Evolutionary conservation across 441 rosid genomes (phyloP).

Genomic region (Pelargonium citronellum): DNA sequence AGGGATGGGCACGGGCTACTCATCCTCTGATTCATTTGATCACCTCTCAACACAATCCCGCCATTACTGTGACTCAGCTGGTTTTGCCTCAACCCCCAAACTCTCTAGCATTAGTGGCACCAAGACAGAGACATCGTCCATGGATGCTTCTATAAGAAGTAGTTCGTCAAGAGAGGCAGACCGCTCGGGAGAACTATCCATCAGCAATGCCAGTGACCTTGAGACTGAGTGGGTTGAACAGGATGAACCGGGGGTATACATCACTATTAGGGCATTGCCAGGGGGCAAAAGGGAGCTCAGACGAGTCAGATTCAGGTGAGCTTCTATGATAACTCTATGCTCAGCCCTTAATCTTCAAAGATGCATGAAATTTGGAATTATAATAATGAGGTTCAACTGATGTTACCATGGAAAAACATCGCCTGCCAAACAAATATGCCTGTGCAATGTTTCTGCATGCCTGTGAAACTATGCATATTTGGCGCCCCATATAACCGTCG

Average conservation of each 20-base stretch:
- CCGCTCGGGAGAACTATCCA: constrained; percentile 75
- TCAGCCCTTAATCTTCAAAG: not conserved
- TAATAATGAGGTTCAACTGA: not conserved
- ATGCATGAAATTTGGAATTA: not conserved
- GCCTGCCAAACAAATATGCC: not conserved
- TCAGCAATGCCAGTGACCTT: constrained; percentile 87
- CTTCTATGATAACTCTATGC: not conserved
- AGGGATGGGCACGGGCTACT: constrained; percentile 61
- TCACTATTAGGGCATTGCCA: constrained; percentile 75
- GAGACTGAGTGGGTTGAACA: constrained; percentile 94
- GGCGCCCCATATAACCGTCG: not conserved
- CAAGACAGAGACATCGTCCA: constrained; percentile 83
- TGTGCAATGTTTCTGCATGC: not conserved
- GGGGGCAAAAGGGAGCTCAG: constrained; percentile 89
- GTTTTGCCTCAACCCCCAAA: constrained; percentile 74
- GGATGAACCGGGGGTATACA: constrained; percentile 94
- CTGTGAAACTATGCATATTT: not conserved
- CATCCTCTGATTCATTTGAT: constrained; percentile 88
- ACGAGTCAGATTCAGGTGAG: constrained; percentile 95
- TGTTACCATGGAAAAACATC: not conserved
- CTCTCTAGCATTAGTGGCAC: constrained; percentile 78
- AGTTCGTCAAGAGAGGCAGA: constrained; percentile 95
- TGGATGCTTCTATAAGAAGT: constrained; percentile 89
- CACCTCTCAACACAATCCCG: constrained; percentile 59
- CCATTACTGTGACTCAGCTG: constrained; percentile 56